A percentile compares a stretch with the other conserved stretches of the same genome.
phyloP scores from a whole-genome alignment of 345 rosid genomes.

The Gossypium herbaceum region DNA sequence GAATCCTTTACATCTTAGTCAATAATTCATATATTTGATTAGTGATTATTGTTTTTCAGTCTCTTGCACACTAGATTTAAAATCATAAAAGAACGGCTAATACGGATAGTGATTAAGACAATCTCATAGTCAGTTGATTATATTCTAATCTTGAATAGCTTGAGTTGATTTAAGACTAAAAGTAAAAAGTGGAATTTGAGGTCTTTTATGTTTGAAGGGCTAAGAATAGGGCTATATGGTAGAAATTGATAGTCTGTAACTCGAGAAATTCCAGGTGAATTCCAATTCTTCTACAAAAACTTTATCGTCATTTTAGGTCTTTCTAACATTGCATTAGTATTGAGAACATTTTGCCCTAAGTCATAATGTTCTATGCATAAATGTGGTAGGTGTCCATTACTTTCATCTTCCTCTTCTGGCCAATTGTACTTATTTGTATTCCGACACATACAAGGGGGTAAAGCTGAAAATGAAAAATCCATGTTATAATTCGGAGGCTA shows the following conservation, averaged over 20 bases:
- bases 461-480: not conserved
- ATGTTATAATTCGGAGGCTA: not conserved
- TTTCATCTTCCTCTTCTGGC: not conserved
- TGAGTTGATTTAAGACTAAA: not conserved
- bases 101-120: not conserved
- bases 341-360: not conserved
- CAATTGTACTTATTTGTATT: not conserved
- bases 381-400: no score
- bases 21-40: not conserved
- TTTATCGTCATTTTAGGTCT: not conserved
- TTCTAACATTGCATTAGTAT: not conserved
- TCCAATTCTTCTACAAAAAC: not conserved
- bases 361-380: not conserved
- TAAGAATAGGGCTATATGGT: not conserved
- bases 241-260: not conserved
- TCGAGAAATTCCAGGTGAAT: not conserved
- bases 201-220: not conserved
- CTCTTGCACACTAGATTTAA: not conserved
- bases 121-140: not conserved
- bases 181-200: not conserved
- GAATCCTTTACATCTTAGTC: not conserved
- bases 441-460: not conserved
- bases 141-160: not conserved
- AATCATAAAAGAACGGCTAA: not conserved
- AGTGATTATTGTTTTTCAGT: not conserved